Percentiles rank a stretch among this genome's conserved stretches.
phyloP scores from a whole-genome alignment of 2,329 filamentous ascomycete species.

The Phialophora verrucosa region DNA sequence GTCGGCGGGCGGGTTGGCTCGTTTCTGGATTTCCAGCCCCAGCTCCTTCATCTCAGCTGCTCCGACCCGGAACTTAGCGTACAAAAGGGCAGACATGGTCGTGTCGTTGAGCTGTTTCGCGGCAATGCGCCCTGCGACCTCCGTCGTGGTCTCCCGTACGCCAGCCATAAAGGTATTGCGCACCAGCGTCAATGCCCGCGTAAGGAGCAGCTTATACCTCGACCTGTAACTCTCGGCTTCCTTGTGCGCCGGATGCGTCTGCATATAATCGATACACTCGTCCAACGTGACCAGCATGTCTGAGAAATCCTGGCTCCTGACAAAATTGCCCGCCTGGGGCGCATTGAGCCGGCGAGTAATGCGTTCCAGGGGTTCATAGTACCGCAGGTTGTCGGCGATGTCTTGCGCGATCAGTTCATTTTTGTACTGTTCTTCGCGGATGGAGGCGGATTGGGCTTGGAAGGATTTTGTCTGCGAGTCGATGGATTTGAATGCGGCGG shows the following conservation, averaged over 20 bases:
- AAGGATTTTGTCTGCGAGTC: conserved; percentile 92
- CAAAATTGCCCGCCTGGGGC: conserved; percentile 82
- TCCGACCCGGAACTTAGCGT: conserved; percentile 72
- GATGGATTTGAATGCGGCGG: conserved; percentile 84
- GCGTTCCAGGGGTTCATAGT: conserved; percentile 91
- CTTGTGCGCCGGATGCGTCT: conserved; percentile 79
- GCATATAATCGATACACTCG: conserved; percentile 91
- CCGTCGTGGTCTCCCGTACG: conserved; percentile 66
- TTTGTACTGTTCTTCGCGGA: conserved; percentile 80
- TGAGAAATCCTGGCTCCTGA: conserved; percentile 81
- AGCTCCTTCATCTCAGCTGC: conserved; percentile 70
- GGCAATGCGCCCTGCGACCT: conserved; percentile 67
- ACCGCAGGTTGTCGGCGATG: conserved; percentile 87
- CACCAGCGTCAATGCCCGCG: conserved; percentile 69
- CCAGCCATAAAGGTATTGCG: conserved; percentile 69
- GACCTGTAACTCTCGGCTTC: conserved; percentile 88
- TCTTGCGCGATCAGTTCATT: conserved; percentile 80
- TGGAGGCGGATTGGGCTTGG: conserved; percentile 86
- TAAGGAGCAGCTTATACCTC: conserved; percentile 81
- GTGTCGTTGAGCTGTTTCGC: conserved; percentile 73
- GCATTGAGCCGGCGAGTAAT: conserved; percentile 90
- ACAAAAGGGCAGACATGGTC: conserved; percentile 71
- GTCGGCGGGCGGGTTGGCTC: conserved; percentile 65
- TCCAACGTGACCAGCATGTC: conserved; percentile 89
- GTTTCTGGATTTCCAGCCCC: conserved; percentile 70